These are phyloP conservation scores for Amesomyces nigricolor DNA, from an alignment of 2,329 filamentous ascomycete genomes.

Conservation along the genomic window DNA sequence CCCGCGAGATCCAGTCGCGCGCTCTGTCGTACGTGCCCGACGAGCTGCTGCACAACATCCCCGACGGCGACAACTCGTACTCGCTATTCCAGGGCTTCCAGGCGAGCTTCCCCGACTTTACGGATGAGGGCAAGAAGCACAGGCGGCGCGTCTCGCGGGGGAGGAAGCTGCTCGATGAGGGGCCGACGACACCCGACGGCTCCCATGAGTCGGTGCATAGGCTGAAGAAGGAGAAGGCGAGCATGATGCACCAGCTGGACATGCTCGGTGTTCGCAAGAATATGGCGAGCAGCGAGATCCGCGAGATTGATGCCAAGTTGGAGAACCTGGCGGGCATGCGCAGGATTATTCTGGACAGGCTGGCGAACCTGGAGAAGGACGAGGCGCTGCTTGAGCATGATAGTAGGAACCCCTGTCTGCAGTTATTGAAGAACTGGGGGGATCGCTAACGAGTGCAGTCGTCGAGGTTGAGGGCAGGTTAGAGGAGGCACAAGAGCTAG, in stretches of 20 bases:
- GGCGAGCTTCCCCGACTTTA: conserved; percentile 70
- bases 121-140: conserved; percentile 65
- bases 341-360: conserved; percentile 78
- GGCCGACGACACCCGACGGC: conserved; percentile 45
- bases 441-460: conserved; percentile 38
- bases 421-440: too few species aligned
- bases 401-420: conserved; percentile 45
- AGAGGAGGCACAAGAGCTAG: conserved; percentile 55
- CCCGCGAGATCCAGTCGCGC: conserved; percentile 87
- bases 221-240: conserved; percentile 73
- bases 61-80: conserved; percentile 78
- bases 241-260: conserved; percentile 78
- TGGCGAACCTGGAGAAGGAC: conserved; percentile 83
- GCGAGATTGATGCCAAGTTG: conserved; percentile 95
- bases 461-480: conserved; percentile 57
- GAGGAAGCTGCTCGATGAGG: conserved; percentile 68
- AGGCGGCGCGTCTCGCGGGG: conserved; percentile 67
- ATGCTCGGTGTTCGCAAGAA: conserved; percentile 91
- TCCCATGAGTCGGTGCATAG: conserved; percentile 63
- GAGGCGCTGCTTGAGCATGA: conserved; percentile 88
- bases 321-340: conserved; percentile 90
- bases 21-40: conserved; percentile 84
- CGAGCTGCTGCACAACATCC: conserved; percentile 83
- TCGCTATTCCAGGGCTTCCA: conserved; percentile 96
- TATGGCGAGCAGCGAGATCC: conserved; percentile 94